Evolutionary conservation across 768 basidiomycete species (phyloP), one percentile per base, ranked within the genome.

Genomic region (Tephrocybe rancida): DNA sequence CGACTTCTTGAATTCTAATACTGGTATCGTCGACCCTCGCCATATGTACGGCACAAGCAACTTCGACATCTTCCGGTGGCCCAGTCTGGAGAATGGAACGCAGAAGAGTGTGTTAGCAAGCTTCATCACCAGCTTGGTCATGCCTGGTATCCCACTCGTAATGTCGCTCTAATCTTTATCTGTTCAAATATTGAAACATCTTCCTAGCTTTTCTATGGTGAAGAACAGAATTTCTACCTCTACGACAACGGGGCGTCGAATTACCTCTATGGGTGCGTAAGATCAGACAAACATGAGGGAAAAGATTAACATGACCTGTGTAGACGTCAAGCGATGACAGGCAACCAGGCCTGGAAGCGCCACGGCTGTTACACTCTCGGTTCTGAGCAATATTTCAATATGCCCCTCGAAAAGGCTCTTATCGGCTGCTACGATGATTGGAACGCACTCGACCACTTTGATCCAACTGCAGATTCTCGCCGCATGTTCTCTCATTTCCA

Each of bases 61-160:
- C 66, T 95, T 95, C 73, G 95, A 96, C 76, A 83, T 97, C 9
- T 97, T 89, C 79, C 82, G 95, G 52, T 97, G 94, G 95, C 92
- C 92, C 3, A 86, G 88, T 70, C 67, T 97, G 61, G 83, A 88
- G 62, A 90, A 92, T 62, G 95, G 95, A 18, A 88, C 87, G 1
- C 83, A 90, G 62, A 81, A 80, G 61, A 87, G 88, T 53, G 87
- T 80, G 13, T 68, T 95, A 47, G 94, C 80, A 0, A 83, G 87
- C 10, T 96, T 95, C 65, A 79, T 96, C 61, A 84, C 86, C 29
- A 79, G 82, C 25, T 63, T 96, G 59, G 75, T 95, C 24, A 87
- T 95, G 87, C 95, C 93, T 27, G 95, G 95, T 59, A 83, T 95
- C 44, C 80, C 91, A 6, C 68, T 96, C 69, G 86, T 92, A 56